phyloP scores from a whole-genome alignment of 1,284 basidiomycete species.

The Apiotrichum mycotoxinovorans region DNA sequence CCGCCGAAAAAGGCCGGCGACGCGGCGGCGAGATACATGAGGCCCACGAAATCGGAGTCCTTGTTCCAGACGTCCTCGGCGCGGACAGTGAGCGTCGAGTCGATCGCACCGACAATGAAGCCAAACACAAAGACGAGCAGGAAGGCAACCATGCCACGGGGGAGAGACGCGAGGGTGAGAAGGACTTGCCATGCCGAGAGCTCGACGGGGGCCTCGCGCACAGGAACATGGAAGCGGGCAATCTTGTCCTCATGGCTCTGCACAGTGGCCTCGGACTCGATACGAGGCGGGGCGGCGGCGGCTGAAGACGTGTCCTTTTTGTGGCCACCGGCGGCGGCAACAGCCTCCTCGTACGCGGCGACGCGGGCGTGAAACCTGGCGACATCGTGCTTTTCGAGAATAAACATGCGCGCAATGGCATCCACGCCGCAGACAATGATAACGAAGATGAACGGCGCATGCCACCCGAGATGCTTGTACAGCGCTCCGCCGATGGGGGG shows the following conservation, averaged over 20 bases:
- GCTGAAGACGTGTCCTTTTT: not conserved
- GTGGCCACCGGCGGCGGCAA: too few species aligned
- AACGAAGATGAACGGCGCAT: constrained; percentile 69
- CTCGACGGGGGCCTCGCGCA: constrained; percentile 22
- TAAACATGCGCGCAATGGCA: constrained; percentile 55
- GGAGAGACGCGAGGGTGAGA: constrained; percentile 54
- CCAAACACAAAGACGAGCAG: constrained; percentile 61
- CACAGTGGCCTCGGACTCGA: not conserved
- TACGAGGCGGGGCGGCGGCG: not conserved
- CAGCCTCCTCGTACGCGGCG: not conserved
- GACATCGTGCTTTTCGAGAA: constrained; percentile 47
- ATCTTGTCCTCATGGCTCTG: not conserved
- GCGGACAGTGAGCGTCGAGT: constrained; percentile 59
- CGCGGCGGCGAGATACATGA: constrained; percentile 68
- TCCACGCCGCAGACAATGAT: constrained; percentile 62
- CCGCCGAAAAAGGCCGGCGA: constrained; percentile 62
- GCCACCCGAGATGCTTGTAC: constrained; percentile 64
- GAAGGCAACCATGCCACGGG: constrained; percentile 59
- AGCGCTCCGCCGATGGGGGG: constrained; percentile 68
- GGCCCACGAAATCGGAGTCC: constrained; percentile 60
- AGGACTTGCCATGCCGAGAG: constrained; percentile 51
- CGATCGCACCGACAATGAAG: constrained; percentile 40
- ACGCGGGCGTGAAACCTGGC: not conserved
- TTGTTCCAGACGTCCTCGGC: constrained; percentile 62
- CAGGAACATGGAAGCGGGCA: not conserved